A percentile compares a stretch with the other conserved stretches of the same genome.
Conservation (phyloP, 768 basidiomycete species). For the Ramaria sp. region DNA sequence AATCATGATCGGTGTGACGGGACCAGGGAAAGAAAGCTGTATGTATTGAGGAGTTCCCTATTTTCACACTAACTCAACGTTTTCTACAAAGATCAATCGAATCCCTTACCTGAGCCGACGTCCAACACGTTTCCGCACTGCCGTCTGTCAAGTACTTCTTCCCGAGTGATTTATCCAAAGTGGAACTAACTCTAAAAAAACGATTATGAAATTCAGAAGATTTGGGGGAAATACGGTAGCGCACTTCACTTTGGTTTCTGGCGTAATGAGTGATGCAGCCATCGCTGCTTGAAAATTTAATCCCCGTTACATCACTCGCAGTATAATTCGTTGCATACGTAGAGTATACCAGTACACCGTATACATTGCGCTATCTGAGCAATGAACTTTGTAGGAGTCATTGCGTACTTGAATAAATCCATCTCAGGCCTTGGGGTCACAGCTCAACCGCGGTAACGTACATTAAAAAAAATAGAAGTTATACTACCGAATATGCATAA, state of each 20-base stretch:
- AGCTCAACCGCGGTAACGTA: too few species aligned
- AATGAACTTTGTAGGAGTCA: too few species aligned
- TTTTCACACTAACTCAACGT: background rate
- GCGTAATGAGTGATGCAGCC: constrained; percentile 27
- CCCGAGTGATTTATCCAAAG: constrained; percentile 59
- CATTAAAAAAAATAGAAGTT: too few species aligned
- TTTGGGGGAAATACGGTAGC: constrained; percentile 6
- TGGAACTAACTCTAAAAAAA: constrained; percentile 61
- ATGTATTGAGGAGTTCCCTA: constrained; percentile 73
- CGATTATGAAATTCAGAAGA: background rate
- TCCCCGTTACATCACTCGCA: background rate
- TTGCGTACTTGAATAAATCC: too few species aligned
- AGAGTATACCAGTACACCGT: too few species aligned
- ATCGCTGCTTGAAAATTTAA: constrained; percentile 1
- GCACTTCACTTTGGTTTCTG: constrained; percentile 42
- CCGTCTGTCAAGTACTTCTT: constrained; percentile 63
- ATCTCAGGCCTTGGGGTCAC: too few species aligned
- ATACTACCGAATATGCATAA: too few species aligned
- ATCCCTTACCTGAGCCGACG: constrained; percentile 55
- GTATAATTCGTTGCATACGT: too few species aligned
- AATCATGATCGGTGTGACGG: constrained; percentile 45
- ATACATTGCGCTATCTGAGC: too few species aligned
- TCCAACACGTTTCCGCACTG: constrained; percentile 76
- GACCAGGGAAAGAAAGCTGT: constrained; percentile 45
- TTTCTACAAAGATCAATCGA: background rate